These are phyloP conservation scores for Phoma sp. DNA, from an alignment of 2,329 filamentous ascomycete species.

Conservation along the genomic window DNA sequence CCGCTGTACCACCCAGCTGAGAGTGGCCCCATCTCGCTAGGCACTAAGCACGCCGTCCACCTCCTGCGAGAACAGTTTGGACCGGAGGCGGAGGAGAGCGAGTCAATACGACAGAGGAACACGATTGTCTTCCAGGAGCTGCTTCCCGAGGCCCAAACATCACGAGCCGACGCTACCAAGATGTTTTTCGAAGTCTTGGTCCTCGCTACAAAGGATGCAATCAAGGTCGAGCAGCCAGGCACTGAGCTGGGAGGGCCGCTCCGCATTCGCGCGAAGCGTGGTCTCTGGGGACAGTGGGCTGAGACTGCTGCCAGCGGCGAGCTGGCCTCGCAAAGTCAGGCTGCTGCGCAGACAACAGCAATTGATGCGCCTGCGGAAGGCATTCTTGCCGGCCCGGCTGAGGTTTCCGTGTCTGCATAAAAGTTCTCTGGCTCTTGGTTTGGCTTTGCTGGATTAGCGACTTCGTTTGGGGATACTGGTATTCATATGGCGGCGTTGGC, in stretches of 20 bases:
- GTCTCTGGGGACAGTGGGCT: conserved; percentile 97
- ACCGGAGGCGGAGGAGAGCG: conserved; percentile 68
- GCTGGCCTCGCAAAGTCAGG: conserved; percentile 31
- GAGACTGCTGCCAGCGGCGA: conserved; percentile 61
- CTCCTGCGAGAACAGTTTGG: conserved; percentile 90
- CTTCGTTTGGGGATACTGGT: conserved; percentile 18
- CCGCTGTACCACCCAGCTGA: conserved; percentile 82
- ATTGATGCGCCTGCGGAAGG: conserved; percentile 27
- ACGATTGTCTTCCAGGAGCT: conserved; percentile 90
- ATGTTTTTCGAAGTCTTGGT: conserved; percentile 99
- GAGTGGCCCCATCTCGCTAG: conserved; percentile 83
- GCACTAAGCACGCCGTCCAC: conserved; percentile 95
- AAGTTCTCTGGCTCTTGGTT: conserved; percentile 11
- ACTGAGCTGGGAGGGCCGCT: conserved; percentile 76
- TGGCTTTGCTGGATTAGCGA: conserved; percentile 13
- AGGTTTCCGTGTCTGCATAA: conserved; percentile 34
- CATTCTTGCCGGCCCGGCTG: conserved; percentile 27
- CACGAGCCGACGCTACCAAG: conserved; percentile 91
- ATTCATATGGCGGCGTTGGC: conserved; percentile 38
- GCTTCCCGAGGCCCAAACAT: conserved; percentile 80
- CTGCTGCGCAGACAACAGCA: conserved; percentile 26
- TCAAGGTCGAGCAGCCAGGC: conserved; percentile 89
- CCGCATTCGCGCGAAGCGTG: conserved; percentile 85
- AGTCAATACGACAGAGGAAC: conserved; percentile 74
- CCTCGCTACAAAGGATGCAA: conserved; percentile 94